phyloP scores from a whole-genome alignment of 768 basidiomycete genomes.

The Royoungia palumana region DNA sequence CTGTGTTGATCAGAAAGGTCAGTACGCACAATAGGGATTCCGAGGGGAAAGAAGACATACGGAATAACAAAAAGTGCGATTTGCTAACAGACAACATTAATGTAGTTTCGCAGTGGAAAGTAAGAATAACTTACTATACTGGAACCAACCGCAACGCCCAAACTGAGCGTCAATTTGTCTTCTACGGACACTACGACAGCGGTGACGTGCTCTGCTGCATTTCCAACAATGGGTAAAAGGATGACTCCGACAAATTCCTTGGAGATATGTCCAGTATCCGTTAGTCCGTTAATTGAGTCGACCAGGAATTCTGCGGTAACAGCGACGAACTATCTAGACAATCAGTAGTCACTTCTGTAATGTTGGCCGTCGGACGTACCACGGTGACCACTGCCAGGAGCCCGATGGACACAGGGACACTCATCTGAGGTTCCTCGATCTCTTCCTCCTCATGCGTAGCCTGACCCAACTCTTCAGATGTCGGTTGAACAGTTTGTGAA shows the following conservation, averaged over 20 bases:
- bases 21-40: slow-evolving; percentile 6
- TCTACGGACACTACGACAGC: slow-evolving; percentile 91
- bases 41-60: slow-evolving; percentile 28
- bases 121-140: slow-evolving; percentile 55
- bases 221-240: slow-evolving; percentile 91
- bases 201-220: slow-evolving; percentile 88
- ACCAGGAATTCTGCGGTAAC: slow-evolving; percentile 69
- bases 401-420: slow-evolving; percentile 49
- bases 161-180: slow-evolving; percentile 80
- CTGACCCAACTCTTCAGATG: slow-evolving; percentile 10
- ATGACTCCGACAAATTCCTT: slow-evolving; percentile 86
- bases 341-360: background rate
- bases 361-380: slow-evolving; percentile 37
- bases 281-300: slow-evolving; percentile 76
- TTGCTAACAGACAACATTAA: slow-evolving; percentile 46
- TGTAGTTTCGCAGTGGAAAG: background rate
- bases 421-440: slow-evolving; percentile 49
- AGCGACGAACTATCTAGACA: slow-evolving; percentile 43
- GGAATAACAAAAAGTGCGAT: slow-evolving; percentile 68
- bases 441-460: slow-evolving; percentile 20
- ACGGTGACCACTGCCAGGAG: slow-evolving; percentile 59
- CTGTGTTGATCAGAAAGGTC: slow-evolving; percentile 30
- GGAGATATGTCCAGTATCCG: slow-evolving; percentile 50
- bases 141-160: slow-evolving; percentile 85
- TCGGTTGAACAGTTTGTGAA: background rate